Base-by-base conservation (phyloP, 1,284 basidiomycete genomes). In the Microstroma glucosiphilum region DNA sequence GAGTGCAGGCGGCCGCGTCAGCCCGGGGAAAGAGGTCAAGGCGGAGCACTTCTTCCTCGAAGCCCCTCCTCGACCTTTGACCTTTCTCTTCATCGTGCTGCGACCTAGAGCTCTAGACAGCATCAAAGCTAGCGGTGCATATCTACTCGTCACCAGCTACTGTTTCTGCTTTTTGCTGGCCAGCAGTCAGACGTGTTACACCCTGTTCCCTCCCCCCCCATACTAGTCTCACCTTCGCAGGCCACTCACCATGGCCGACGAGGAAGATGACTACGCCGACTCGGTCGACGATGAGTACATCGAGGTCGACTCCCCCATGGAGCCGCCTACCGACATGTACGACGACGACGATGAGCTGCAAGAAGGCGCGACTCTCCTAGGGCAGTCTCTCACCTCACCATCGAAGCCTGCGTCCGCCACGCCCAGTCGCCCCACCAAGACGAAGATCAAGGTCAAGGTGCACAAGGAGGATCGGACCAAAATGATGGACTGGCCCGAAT, bases 401-500 rank as follows among this genome's bases (percentile, higher is more conserved):
- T 15, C 51, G 15, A 26, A 21, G 51, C 51, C 51, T 2, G 51
- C 51, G 15, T 21, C 51, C 2, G 51, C 51, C 15, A 13, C 51
- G 19, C 19, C 17, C 13, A 26, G 13, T 40, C 12, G 4, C 2
- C 6, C 21, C 19, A 26, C 40, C 13, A 26, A 12, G 19, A 56
- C 40, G 12, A 25, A 19, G 25, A 42, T 40, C 23, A 59, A 48
- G 17, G 40, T 26, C 46, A 51, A 57, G 25, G 46, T 40, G 13
- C 25, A 61, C 40, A 23, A 17, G 6, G 57, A 62, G 21, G 57
- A 62, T 13, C 41, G 61, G 7, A 41, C 12, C 12, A 41, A 58
- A 40, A 53, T 62, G 58, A 37, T 62, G 58, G 75, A 79, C 7
- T 80, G 77, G 55, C 72, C 74, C 0, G 49, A 69, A 13, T 66